Evolutionary conservation across 805 yeast species (phyloP).

Genomic region (Lachancea cidri): DNA sequence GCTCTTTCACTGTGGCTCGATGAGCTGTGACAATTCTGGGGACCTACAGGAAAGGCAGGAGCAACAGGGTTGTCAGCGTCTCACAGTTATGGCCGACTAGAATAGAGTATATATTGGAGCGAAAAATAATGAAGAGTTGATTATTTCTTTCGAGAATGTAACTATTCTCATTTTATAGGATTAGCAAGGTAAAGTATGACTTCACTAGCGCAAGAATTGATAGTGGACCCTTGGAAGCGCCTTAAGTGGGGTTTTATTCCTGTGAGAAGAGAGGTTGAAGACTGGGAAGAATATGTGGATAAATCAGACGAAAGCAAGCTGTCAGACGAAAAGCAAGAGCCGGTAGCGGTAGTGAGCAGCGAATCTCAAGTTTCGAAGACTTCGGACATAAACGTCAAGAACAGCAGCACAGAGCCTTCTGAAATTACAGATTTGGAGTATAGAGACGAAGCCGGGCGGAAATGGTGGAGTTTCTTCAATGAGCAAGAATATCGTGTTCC

Average conservation of each 20-base stretch:
- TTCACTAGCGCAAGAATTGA: constrained; percentile 12
- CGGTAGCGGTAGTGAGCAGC: not conserved
- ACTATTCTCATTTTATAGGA: too few species aligned
- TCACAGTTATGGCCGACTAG: too few species aligned
- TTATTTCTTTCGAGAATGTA: not conserved
- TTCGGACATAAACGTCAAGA: not conserved
- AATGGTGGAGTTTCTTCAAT: constrained; percentile 54
- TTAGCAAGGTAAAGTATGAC: too few species aligned
- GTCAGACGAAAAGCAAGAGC: not conserved
- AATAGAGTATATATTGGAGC: too few species aligned
- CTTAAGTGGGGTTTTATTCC: constrained; percentile 35
- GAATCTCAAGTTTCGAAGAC: not conserved
- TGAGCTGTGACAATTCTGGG: not conserved
- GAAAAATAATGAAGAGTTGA: not conserved
- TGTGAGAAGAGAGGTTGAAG: constrained; percentile 26
- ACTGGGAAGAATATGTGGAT: constrained; percentile 6
- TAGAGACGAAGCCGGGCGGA: constrained; percentile 49
- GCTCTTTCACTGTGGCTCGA: not conserved
- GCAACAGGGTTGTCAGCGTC: not conserved
- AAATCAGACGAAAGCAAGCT: constrained; percentile 2
- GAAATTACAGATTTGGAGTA: constrained; percentile 31
- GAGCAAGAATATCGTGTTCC: constrained; percentile 56
- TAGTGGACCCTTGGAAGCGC: constrained; percentile 28
- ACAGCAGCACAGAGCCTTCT: not conserved
- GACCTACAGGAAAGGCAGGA: not conserved